Conservation (phyloP, 768 basidiomycete species). For the Termitomyces titanicus region DNA sequence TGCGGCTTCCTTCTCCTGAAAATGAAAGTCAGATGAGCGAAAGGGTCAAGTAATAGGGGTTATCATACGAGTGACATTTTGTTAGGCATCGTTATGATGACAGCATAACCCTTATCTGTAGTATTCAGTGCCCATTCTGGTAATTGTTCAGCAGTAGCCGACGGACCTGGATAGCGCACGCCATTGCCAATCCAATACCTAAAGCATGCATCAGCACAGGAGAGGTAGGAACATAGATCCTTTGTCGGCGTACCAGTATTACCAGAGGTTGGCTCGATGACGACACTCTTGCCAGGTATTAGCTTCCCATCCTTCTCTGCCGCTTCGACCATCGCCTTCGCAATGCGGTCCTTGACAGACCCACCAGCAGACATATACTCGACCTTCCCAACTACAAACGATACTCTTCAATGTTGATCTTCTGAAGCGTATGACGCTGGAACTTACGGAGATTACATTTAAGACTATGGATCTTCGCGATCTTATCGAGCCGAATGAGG, state of each 20-base stretch:
- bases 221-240: background rate
- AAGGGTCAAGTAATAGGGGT: background rate
- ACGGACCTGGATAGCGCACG: constrained; percentile 88
- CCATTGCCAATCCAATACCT: constrained; percentile 94
- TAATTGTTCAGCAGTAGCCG: background rate
- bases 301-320: constrained; percentile 87
- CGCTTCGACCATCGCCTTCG: constrained; percentile 94
- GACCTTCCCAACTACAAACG: constrained; percentile 75
- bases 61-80: constrained; percentile 80
- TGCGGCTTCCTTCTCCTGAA: constrained; percentile 87
- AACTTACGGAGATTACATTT: constrained; percentile 86
- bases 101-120: constrained; percentile 85
- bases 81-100: constrained; percentile 87
- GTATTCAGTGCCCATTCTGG: constrained; percentile 61
- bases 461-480: constrained; percentile 69
- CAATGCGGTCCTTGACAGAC: constrained; percentile 94
- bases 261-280: constrained; percentile 94
- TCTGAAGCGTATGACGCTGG: too few species aligned
- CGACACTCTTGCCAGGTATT: constrained; percentile 81
- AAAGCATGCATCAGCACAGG: background rate
- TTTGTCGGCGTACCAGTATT: constrained; percentile 69
- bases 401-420: background rate
- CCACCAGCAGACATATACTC: constrained; percentile 92
- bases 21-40: background rate
- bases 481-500: constrained; percentile 78